These are phyloP conservation scores for Rhizophagus clarus DNA, from an alignment of 192 early-diverging fungal genomes.

Conservation along the genomic window DNA sequence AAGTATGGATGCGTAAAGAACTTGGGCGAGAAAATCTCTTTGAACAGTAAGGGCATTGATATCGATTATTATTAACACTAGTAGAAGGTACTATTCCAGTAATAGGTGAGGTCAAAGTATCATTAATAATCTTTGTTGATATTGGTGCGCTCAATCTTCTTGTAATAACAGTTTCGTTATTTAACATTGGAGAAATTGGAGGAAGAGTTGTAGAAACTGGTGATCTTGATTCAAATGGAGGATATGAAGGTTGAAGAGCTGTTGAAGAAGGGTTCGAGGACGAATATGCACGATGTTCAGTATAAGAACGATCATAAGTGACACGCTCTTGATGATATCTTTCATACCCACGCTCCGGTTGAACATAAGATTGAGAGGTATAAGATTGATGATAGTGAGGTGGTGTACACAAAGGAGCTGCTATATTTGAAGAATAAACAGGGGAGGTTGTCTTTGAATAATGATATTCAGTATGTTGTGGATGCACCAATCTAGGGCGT, in stretches of 20 bases:
- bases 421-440: not conserved
- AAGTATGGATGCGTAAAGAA: conserved; percentile 65
- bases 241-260: not conserved
- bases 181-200: not conserved
- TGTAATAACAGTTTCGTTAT: not conserved
- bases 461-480: not conserved
- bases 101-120: not conserved
- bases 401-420: not conserved
- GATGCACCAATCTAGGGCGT: not conserved
- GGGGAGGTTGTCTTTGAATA: not conserved
- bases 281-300: not conserved
- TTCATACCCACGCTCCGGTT: not conserved
- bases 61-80: conserved; percentile 40
- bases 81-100: not conserved
- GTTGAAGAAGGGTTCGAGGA: not conserved
- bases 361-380: not conserved
- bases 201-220: not conserved
- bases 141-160: not conserved
- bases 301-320: not conserved
- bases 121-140: not conserved
- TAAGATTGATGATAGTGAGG: not conserved
- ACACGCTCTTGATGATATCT: not conserved
- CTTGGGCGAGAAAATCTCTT: conserved; percentile 73
- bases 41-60: conserved; percentile 60
- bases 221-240: not conserved